Conservation (phyloP, 352 stramenopile genomes). For the Pythium plurisporium region DNA sequence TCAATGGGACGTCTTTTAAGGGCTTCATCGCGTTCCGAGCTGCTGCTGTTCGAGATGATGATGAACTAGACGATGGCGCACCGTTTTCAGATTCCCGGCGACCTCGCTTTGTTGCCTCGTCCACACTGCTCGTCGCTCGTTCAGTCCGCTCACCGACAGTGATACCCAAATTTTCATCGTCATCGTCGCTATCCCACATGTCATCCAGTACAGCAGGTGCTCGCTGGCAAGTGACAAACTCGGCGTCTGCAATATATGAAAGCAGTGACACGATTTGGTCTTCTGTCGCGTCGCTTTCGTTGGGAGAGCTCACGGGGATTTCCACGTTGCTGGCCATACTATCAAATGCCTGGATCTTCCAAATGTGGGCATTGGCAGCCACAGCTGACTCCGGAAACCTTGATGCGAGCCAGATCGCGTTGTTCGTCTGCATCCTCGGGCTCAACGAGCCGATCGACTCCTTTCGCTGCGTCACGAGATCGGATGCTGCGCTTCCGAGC, state of each 20-base stretch:
- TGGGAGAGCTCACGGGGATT: conserved; percentile 35
- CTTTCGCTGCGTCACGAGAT: background rate
- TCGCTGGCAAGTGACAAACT: conserved; percentile 73
- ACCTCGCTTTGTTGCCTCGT: background rate
- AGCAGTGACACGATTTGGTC: conserved; percentile 76
- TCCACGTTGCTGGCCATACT: conserved; percentile 38
- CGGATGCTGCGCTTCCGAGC: conserved; percentile 22
- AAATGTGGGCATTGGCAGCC: conserved; percentile 72
- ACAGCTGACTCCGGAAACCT: conserved; percentile 75
- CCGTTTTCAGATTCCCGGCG: conserved; percentile 9
- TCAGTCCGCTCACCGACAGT: background rate
- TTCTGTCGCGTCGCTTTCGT: conserved; percentile 25
- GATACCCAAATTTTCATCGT: conserved; percentile 21
- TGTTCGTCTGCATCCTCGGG: conserved; percentile 14
- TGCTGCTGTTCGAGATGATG: conserved; percentile 46
- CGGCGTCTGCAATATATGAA: conserved; percentile 80
- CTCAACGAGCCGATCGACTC: conserved; percentile 11
- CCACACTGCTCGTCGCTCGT: background rate
- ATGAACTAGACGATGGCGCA: conserved; percentile 12
- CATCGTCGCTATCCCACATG: conserved; percentile 45
- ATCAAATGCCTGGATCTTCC: conserved; percentile 73
- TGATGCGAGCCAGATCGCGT: conserved; percentile 73
- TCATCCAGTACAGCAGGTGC: conserved; percentile 42
- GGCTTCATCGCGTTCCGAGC: conserved; percentile 63
- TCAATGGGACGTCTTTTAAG: conserved; percentile 59